These are phyloP conservation scores for Penicillium robsamsonii DNA, from an alignment of 495 filamentous ascomycete genomes.

Conservation along the genomic window DNA sequence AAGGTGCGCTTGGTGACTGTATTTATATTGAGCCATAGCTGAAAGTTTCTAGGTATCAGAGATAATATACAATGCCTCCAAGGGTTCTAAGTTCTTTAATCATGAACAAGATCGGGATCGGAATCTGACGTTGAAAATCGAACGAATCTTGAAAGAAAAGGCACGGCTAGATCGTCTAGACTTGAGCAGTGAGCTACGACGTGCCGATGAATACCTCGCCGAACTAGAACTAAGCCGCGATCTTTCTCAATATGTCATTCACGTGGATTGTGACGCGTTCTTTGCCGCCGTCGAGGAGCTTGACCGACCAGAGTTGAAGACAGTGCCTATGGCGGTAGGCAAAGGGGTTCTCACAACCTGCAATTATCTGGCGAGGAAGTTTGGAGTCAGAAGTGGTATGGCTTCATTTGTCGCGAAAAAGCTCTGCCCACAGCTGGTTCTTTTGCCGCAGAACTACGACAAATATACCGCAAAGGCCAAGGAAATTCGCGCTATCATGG, in stretches of 20 bases:
- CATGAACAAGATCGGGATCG: slow-evolving; percentile 83
- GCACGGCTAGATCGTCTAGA: slow-evolving; percentile 73
- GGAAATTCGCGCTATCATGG: slow-evolving; percentile 80
- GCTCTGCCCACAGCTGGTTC: slow-evolving; percentile 85
- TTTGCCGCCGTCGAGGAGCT: slow-evolving; percentile 94
- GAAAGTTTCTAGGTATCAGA: slow-evolving; percentile 70
- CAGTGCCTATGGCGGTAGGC: slow-evolving; percentile 91
- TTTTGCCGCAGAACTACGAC: slow-evolving; percentile 78
- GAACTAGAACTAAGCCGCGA: slow-evolving; percentile 78
- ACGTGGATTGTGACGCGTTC: slow-evolving; percentile 98
- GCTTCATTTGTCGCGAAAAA: slow-evolving; percentile 93
- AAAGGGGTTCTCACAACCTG: slow-evolving; percentile 91
- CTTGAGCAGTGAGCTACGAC: slow-evolving; percentile 65
- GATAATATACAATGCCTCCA: slow-evolving; percentile 95
- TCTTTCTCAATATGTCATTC: slow-evolving; percentile 79
- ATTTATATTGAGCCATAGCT: not conserved
- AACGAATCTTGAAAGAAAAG: slow-evolving; percentile 74
- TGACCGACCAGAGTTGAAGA: slow-evolving; percentile 82
- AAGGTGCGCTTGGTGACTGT: slow-evolving; percentile 51
- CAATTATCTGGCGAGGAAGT: slow-evolving; percentile 90
- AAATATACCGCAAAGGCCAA: slow-evolving; percentile 90
- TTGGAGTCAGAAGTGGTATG: slow-evolving; percentile 91
- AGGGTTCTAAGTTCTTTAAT: slow-evolving; percentile 95
- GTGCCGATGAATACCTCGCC: slow-evolving; percentile 77
- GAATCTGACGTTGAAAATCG: slow-evolving; percentile 82